These are phyloP conservation scores for Wickerhamiella kurtzmanii DNA, from an alignment of 805 yeast genomes.

Conservation along the genomic window DNA sequence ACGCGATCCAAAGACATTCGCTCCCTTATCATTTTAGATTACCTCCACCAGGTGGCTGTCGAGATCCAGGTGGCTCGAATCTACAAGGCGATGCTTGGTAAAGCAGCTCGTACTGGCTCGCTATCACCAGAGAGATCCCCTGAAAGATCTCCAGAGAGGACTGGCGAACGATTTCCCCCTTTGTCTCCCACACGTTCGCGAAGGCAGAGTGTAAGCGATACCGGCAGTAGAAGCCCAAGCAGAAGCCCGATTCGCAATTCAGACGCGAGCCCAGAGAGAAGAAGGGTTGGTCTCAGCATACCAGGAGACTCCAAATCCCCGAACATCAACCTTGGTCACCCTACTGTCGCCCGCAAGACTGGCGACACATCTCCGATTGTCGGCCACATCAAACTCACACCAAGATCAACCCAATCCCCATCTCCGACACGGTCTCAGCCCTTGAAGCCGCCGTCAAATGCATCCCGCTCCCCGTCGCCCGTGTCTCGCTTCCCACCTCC, in stretches of 20 bases:
- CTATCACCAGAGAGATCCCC: neutral
- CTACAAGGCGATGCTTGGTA: slow-evolving; percentile 34
- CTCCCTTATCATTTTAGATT: slow-evolving; percentile 36
- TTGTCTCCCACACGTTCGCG: neutral
- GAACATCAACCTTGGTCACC: slow-evolving; percentile 4
- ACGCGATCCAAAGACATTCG: slow-evolving; percentile 17
- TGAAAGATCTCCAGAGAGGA: slow-evolving; percentile 1
- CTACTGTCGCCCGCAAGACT: slow-evolving; percentile 5
- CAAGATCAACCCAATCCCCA: slow-evolving; percentile 19
- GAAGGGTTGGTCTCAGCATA: slow-evolving; percentile 5
- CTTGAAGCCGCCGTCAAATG: neutral
- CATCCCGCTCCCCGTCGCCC: neutral
- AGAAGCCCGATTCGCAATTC: slow-evolving; percentile 1
- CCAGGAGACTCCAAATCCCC: slow-evolving; percentile 3
- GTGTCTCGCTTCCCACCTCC: slow-evolving; percentile 19
- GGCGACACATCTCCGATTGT: neutral
- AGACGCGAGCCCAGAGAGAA: neutral
- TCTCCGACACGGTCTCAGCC: slow-evolving; percentile 13
- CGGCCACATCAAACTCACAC: slow-evolving; percentile 6
- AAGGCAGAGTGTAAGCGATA: slow-evolving; percentile 6
- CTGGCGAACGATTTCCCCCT: neutral
- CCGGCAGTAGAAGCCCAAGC: neutral
- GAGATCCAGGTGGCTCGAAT: slow-evolving; percentile 55
- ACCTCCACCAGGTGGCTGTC: slow-evolving; percentile 40
- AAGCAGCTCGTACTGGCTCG: neutral